These are phyloP conservation scores for Rhodotorula sp. DNA, from an alignment of 1,284 basidiomycete species.

Conservation along the genomic window DNA sequence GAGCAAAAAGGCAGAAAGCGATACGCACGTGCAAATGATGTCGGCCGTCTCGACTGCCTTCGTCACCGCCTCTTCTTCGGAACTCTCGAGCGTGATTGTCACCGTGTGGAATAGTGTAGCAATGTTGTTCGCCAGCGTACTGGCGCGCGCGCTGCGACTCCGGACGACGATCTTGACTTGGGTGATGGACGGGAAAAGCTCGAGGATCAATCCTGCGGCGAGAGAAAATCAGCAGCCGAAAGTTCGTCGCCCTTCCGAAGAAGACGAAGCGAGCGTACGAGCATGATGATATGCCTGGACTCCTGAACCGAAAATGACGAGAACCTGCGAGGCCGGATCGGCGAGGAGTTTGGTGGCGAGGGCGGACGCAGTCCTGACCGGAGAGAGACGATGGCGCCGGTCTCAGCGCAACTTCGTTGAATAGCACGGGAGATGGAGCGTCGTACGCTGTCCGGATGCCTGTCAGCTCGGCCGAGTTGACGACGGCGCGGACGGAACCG, in stretches of 20 bases:
- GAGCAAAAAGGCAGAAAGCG: background rate
- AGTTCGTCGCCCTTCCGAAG: no score
- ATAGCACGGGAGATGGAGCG: background rate
- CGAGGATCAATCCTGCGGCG: slow-evolving; percentile 34
- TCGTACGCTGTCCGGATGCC: slow-evolving; percentile 40
- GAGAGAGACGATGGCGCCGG: background rate
- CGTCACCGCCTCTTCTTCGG: background rate
- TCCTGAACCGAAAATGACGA: slow-evolving; percentile 41
- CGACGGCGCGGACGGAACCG: slow-evolving; percentile 27
- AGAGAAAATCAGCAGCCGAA: no score
- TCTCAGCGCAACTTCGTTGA: no score
- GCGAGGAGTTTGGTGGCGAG: slow-evolving; percentile 28
- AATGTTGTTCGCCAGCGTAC: background rate
- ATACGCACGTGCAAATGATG: slow-evolving; percentile 39
- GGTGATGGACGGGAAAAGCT: slow-evolving; percentile 30
- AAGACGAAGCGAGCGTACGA: slow-evolving; percentile 6
- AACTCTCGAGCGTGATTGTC: background rate
- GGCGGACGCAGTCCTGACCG: slow-evolving; percentile 38
- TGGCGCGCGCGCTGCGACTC: background rate
- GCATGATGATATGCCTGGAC: slow-evolving; percentile 41
- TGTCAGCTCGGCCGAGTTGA: slow-evolving; percentile 38
- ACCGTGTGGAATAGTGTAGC: background rate
- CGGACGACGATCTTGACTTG: slow-evolving; percentile 25
- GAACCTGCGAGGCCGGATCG: slow-evolving; percentile 4
- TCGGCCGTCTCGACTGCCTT: slow-evolving; percentile 25